phyloP scores from a whole-genome alignment of 1,139 yeast species.

The Taphrina betulina region DNA sequence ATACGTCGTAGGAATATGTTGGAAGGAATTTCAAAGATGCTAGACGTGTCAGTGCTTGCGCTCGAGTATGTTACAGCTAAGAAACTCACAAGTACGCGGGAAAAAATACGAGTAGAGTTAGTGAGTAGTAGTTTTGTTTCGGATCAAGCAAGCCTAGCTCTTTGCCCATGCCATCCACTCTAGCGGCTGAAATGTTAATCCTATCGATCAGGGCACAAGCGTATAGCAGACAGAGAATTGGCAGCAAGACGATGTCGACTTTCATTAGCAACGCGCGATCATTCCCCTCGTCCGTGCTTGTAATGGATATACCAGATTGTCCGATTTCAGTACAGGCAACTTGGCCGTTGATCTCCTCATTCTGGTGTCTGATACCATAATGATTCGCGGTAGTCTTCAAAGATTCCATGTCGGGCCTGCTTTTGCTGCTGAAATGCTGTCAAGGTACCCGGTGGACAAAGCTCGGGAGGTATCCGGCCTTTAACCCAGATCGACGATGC shows the following conservation, averaged over 20 bases:
- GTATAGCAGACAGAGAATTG: conserved; percentile 57
- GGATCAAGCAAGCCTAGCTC: conserved; percentile 51
- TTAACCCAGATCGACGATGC: no score
- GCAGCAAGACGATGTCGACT: conserved; percentile 56
- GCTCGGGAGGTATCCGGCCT: no score
- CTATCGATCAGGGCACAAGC: conserved; percentile 62
- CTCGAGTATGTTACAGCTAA: no score
- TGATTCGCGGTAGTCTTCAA: no score
- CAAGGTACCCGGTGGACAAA: no score
- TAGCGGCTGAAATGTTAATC: conserved; percentile 63
- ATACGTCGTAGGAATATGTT: conserved; percentile 60
- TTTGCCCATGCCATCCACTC: conserved; percentile 54
- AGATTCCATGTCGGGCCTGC: no score
- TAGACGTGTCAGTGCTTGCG: background rate
- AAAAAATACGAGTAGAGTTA: conserved; percentile 63
- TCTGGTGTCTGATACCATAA: no score
- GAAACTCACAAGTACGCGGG: conserved; percentile 57
- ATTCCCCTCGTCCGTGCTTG: conserved; percentile 11
- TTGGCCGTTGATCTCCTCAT: no score
- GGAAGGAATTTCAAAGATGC: conserved; percentile 61
- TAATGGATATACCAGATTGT: conserved; percentile 20
- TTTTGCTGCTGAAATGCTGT: no score
- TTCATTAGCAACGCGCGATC: conserved; percentile 46
- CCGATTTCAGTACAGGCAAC: no score
- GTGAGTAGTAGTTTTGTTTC: conserved; percentile 50